Evolutionary conservation across 2,329 filamentous ascomycete genomes (phyloP).

Genomic region (Aspergillus luchuensis): DNA sequence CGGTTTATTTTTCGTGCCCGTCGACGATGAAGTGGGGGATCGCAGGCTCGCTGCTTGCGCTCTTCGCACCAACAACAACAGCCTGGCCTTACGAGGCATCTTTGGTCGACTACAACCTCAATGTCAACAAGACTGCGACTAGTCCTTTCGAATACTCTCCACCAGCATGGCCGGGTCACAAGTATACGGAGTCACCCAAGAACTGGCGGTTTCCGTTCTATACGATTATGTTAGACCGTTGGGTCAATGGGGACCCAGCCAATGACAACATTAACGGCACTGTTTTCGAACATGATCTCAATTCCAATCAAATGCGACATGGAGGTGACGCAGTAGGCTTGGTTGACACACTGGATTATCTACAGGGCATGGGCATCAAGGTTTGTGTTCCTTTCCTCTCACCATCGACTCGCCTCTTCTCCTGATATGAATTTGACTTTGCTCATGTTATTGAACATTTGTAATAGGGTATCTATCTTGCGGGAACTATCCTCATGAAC

Average conservation of each 20-base stretch:
- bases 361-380: conserved; percentile 66
- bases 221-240: conserved; percentile 65
- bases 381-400: conserved; percentile 31
- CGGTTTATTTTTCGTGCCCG: conserved; percentile 12
- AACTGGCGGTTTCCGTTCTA: conserved; percentile 70
- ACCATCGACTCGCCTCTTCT: not conserved
- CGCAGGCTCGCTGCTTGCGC: conserved; percentile 29
- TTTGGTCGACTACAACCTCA: conserved; percentile 61
- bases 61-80: conserved; percentile 28
- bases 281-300: conserved; percentile 61
- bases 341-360: conserved; percentile 63
- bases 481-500: conserved; percentile 66
- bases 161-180: conserved; percentile 58
- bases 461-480: conserved; percentile 60
- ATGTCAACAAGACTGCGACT: conserved; percentile 59
- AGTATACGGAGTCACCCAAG: conserved; percentile 56
- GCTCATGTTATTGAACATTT: conserved; percentile 10
- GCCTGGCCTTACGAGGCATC: conserved; percentile 53
- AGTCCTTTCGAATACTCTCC: conserved; percentile 59
- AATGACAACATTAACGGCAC: conserved; percentile 67
- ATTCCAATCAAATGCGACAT: conserved; percentile 64
- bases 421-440: not conserved
- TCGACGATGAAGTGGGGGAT: conserved; percentile 37
- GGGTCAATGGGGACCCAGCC: conserved; percentile 64
- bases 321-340: conserved; percentile 63